Conservation (phyloP, 495 filamentous ascomycete species). For the Barbatosphaeria neglecta region DNA sequence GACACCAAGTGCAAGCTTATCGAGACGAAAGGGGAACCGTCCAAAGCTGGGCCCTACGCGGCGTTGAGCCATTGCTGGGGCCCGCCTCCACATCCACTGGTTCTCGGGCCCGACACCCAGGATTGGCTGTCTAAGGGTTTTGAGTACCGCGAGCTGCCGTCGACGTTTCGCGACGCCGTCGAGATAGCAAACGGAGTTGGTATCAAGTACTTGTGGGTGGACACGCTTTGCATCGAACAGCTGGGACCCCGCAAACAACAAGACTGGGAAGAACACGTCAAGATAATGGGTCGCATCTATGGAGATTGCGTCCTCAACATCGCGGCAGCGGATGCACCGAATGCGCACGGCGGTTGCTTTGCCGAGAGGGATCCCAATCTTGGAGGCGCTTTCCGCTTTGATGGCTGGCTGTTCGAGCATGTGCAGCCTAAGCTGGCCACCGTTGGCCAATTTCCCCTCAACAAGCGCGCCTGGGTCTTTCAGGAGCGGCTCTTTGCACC, state of each 20-base stretch:
- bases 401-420: not conserved
- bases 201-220: slow-evolving; percentile 11
- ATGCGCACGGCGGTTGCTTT: slow-evolving; percentile 8
- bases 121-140: slow-evolving; percentile 2
- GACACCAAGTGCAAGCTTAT: not conserved
- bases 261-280: slow-evolving; percentile 25
- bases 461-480: slow-evolving; percentile 23
- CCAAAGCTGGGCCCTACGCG: not conserved
- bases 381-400: not conserved
- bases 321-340: slow-evolving; percentile 10
- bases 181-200: slow-evolving; percentile 7
- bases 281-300: slow-evolving; percentile 22
- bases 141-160: slow-evolving; percentile 4
- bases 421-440: slow-evolving; percentile 10
- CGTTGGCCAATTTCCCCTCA: slow-evolving; percentile 12
- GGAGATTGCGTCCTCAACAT: slow-evolving; percentile 15
- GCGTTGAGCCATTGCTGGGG: not conserved
- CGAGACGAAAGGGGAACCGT: not conserved
- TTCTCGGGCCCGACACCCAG: not conserved
- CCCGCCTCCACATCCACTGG: not conserved
- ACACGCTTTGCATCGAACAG: slow-evolving; percentile 14
- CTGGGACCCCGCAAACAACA: not conserved
- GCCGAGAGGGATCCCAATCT: not conserved
- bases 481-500: slow-evolving; percentile 22
- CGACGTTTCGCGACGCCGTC: slow-evolving; percentile 15